A percentile compares a stretch with the other conserved stretches of the same genome.
phyloP scores from a whole-genome alignment of 306 rosid species.

The Hippophae tibetana region DNA sequence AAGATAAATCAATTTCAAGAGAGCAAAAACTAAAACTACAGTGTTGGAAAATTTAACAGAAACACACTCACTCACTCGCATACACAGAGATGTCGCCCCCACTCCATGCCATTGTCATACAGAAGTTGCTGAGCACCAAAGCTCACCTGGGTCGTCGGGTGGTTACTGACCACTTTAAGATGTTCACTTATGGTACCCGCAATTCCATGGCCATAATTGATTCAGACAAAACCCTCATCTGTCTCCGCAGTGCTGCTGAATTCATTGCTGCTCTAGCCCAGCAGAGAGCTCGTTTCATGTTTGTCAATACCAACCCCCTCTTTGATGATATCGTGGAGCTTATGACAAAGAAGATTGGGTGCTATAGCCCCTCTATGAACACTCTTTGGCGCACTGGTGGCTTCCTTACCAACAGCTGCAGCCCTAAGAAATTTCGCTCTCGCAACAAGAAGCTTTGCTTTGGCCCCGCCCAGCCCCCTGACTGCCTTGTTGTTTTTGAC shows the following conservation, averaged over 20 bases:
- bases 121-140: constrained; percentile 67
- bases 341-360: constrained; percentile 54
- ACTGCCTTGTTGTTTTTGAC: constrained; percentile 57
- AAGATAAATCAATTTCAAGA: no score
- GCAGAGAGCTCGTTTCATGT: constrained; percentile 66
- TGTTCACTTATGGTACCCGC: constrained; percentile 59
- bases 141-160: constrained; percentile 62
- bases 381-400: constrained; percentile 69
- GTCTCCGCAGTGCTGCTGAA: constrained; percentile 62
- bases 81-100: constrained; percentile 1
- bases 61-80: no score
- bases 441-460: constrained; percentile 59
- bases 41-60: no score
- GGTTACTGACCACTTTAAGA: constrained; percentile 57
- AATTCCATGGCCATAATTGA: constrained; percentile 61
- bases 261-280: constrained; percentile 58
- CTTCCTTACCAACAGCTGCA: constrained; percentile 54
- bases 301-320: constrained; percentile 64
- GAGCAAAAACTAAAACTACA: no score
- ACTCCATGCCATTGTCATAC: constrained; percentile 59
- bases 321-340: constrained; percentile 66
- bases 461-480: constrained; percentile 66
- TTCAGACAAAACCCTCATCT: constrained; percentile 63
- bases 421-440: constrained; percentile 78
- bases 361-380: constrained; percentile 34